These are phyloP conservation scores for Arthrocladium fulminans DNA, from an alignment of 2,329 filamentous ascomycete species.

Conservation along the genomic window DNA sequence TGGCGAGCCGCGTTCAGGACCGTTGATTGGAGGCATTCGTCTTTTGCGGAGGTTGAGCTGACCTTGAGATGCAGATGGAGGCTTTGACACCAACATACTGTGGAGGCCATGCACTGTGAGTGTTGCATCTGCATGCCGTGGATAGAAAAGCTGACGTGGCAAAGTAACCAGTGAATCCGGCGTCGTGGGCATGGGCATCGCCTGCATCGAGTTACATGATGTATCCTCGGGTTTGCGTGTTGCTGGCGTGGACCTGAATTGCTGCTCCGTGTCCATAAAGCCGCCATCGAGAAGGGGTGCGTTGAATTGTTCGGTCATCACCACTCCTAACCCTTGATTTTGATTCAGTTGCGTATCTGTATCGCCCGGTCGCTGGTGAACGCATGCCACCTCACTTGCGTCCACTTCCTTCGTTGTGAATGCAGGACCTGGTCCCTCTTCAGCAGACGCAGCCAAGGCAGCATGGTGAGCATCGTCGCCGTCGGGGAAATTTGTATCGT, in stretches of 20 bases:
- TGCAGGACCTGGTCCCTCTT: slow-evolving; percentile 2
- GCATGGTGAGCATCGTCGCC: no score
- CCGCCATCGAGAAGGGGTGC: no score
- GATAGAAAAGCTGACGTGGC: slow-evolving; percentile 18
- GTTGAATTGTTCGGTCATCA: no score
- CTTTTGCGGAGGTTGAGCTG: slow-evolving; percentile 14
- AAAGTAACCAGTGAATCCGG: slow-evolving; percentile 13
- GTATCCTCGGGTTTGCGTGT: not conserved
- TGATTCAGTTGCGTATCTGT: no score
- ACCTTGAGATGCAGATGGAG: slow-evolving; percentile 5
- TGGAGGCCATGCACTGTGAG: not conserved
- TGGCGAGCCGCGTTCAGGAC: not conserved
- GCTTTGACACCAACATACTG: not conserved
- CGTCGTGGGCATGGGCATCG: slow-evolving; percentile 7
- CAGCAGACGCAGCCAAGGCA: not conserved
- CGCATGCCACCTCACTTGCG: no score
- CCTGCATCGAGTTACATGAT: not conserved
- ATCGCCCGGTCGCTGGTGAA: no score
- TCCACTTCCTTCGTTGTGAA: not conserved
- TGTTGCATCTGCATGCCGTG: not conserved
- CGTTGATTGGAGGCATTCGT: slow-evolving; percentile 8
- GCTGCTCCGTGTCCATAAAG: not conserved
- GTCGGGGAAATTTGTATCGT: no score
- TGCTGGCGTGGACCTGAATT: not conserved
- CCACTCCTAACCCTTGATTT: no score